Base-by-base conservation (phyloP, 2,329 filamentous ascomycete species). In the Tolypocladium ophioglossoides region DNA sequence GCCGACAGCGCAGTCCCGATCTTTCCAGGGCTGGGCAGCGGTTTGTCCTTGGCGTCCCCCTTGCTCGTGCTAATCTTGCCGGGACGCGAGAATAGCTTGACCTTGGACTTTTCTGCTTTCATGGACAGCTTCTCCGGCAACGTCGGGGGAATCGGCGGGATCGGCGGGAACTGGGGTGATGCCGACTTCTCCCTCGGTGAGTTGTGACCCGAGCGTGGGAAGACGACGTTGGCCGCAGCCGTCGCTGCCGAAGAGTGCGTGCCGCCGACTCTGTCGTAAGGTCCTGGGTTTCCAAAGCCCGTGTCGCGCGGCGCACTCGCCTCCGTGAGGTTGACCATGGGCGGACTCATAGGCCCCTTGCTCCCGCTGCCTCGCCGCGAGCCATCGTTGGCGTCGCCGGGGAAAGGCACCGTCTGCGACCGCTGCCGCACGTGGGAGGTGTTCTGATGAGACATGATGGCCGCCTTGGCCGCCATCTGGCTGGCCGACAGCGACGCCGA, bases 31-130 rank as follows among this genome's bases (percentile, higher is more conserved):
- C 87, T 91, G 1, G 87, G 86, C 27, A 89, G 68, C 2, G 84
- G 79, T 59, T 86, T 85, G 20, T 85, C 77, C 63, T 83, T 85
- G 8, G 76, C 60, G 11, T 89, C 85, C 38, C 82, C 79, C 66
- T 87, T 89, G 55, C 56, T 56, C 55, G 84, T 82, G 51, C 81
- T 79, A 61, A 90, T 87, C 70, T 86, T 90, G 64, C 86, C 86
- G 0, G 87, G 87, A 51, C 88, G 80, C 8, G 85, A 89, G 66
- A 91, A 91, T 32, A 92, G 76, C 73, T 92, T 92, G 67, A 89
- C 86, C 70, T 90, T 91, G 57, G 84, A 83, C 57, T 89, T 88
- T 62, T 89, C 85, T 32, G 80, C 75, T 62, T 82, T 80, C 35
- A 55, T 41, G 41, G 67, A 63, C 24, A 78, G 77, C 67, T 87